Conservation (phyloP, 305 asterid genomes). For the Petunia hybrid region DNA sequence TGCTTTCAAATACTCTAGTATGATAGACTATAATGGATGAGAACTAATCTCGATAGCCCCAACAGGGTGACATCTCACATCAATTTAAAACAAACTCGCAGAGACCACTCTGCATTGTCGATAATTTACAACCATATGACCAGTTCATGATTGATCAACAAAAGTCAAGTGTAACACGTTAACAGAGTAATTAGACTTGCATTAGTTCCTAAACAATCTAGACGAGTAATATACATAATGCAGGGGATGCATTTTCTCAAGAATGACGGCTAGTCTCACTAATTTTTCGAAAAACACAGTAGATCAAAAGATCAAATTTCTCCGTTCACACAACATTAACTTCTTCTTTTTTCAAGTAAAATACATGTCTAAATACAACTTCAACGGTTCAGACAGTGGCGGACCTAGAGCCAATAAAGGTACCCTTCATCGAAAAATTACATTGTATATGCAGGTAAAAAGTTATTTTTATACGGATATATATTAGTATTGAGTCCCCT, state of each 20-base stretch:
- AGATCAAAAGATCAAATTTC: too few species aligned
- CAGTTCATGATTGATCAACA: conserved; percentile 18
- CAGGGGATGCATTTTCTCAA: neutral
- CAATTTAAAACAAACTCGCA: neutral
- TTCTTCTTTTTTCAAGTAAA: too few species aligned
- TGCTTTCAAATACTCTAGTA: neutral
- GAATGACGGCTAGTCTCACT: neutral
- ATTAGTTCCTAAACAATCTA: neutral
- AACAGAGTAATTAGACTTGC: conserved; percentile 3
- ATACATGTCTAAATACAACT: too few species aligned
- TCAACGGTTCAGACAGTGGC: too few species aligned
- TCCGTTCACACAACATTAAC: too few species aligned
- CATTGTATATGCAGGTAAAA: too few species aligned
- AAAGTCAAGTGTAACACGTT: neutral
- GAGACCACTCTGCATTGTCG: neutral
- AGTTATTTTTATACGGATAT: too few species aligned
- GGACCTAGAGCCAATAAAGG: too few species aligned
- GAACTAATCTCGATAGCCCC: neutral
- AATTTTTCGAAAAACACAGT: too few species aligned
- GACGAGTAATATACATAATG: neutral
- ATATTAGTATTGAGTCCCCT: too few species aligned
- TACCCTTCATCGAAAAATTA: too few species aligned
- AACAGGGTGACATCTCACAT: neutral
- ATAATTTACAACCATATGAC: neutral
- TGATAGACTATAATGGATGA: neutral